phyloP scores from a whole-genome alignment of 345 rosid genomes.

The Eucalyptus erythrocorys region DNA sequence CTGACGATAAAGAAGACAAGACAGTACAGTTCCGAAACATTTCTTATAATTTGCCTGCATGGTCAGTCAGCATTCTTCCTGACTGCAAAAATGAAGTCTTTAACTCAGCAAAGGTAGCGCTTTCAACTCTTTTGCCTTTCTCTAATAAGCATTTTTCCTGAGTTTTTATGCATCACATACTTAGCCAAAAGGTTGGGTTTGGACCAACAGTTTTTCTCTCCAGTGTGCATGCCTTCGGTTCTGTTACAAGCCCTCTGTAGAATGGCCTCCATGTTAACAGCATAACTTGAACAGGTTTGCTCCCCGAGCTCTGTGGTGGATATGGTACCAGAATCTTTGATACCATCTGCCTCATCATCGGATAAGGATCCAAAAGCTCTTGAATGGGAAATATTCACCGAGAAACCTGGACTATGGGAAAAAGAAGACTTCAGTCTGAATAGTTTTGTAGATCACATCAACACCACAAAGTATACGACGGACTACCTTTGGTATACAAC shows the following conservation, averaged over 20 bases:
- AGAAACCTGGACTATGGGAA: constrained; percentile 78
- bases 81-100: constrained; percentile 74
- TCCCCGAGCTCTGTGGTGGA: constrained; percentile 56
- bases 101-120: constrained; percentile 80
- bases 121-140: neutral
- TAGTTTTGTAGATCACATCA: constrained; percentile 69
- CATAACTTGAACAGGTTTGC: constrained; percentile 34
- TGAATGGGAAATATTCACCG: constrained; percentile 63
- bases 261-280: neutral
- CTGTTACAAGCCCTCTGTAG: neutral
- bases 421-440: constrained; percentile 44
- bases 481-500: constrained; percentile 97
- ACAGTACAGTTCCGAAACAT: constrained; percentile 39
- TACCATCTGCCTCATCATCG: constrained; percentile 10
- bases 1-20: constrained; percentile 57
- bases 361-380: constrained; percentile 19
- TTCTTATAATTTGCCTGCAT: constrained; percentile 76
- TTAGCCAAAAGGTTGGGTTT: neutral
- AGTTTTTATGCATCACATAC: neutral
- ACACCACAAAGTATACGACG: constrained; percentile 71
- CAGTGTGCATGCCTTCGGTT: neutral
- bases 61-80: constrained; percentile 95
- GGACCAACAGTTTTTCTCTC: neutral
- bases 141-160: neutral
- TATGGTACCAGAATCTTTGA: constrained; percentile 71